These are phyloP conservation scores for Triadica sebifera DNA, from an alignment of 345 rosid species.

Conservation along the genomic window DNA sequence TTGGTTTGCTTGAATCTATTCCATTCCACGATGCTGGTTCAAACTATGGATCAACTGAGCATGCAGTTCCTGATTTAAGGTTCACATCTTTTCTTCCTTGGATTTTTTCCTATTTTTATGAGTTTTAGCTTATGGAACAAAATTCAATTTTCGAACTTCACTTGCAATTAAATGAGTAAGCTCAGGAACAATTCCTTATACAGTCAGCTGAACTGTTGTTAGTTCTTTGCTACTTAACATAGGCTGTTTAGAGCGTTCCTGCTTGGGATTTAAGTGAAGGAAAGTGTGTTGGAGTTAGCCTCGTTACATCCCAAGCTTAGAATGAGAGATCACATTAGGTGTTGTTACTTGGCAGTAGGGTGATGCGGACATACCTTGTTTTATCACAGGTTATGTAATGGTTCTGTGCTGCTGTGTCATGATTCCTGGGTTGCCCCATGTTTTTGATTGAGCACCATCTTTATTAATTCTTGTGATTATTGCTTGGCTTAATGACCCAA, in stretches of 20 bases:
- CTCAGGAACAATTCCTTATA: background rate
- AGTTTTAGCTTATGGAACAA: constrained; percentile 2
- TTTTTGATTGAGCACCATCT: background rate
- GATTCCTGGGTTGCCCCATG: background rate
- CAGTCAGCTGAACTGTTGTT: background rate
- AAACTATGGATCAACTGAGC: constrained; percentile 53
- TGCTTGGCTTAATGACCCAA: background rate
- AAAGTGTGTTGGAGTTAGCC: background rate
- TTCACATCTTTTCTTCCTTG: constrained; percentile 24
- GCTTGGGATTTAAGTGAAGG: background rate
- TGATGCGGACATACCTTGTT: background rate
- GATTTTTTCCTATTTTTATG: background rate
- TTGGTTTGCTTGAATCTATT: constrained; percentile 81
- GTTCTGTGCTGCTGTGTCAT: background rate
- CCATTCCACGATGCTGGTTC: constrained; percentile 60
- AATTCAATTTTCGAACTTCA: background rate
- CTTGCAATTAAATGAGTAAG: background rate
- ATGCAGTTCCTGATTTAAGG: constrained; percentile 62
- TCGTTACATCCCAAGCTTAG: background rate
- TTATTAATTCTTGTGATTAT: background rate
- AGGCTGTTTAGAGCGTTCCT: background rate
- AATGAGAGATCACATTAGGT: too few relatives aligned
- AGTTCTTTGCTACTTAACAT: background rate
- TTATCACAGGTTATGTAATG: too few relatives aligned
- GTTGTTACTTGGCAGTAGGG: background rate